These are phyloP conservation scores for Pistacia vera DNA, from an alignment of 345 rosid species.

Conservation along the genomic window DNA sequence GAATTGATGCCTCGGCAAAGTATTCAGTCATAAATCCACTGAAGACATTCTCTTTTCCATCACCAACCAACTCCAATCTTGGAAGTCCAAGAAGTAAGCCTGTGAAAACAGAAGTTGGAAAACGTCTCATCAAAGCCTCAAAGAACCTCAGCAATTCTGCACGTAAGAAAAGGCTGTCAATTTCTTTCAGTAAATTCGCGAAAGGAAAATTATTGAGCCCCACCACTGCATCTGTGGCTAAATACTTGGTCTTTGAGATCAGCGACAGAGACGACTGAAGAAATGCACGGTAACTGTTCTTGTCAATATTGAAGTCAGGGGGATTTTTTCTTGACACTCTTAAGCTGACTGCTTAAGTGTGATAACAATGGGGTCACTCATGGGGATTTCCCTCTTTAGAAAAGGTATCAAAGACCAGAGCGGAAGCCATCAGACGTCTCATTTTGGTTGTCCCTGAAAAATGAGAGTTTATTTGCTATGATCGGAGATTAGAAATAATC, in stretches of 20 bases:
- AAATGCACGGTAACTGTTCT: constrained; percentile 3
- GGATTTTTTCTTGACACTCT: too few relatives aligned
- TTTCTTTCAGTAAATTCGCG: constrained; percentile 31
- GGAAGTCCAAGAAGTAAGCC: constrained; percentile 18
- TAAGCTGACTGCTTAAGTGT: not conserved
- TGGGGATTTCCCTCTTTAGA: not conserved
- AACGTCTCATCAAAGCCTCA: constrained; percentile 43
- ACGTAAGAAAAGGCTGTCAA: constrained; percentile 24
- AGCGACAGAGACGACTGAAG: constrained; percentile 41
- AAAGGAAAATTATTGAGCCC: constrained; percentile 15
- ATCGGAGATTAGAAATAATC: not conserved
- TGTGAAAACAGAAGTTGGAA: constrained; percentile 35
- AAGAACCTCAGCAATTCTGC: constrained; percentile 28
- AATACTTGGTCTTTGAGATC: constrained; percentile 41
- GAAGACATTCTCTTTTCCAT: constrained; percentile 8
- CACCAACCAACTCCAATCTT: not conserved
- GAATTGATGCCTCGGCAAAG: constrained; percentile 3
- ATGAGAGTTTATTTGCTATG: not conserved
- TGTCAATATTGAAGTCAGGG: not conserved
- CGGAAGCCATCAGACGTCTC: not conserved
- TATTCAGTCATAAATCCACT: constrained; percentile 32
- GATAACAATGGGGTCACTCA: not conserved
- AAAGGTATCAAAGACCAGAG: not conserved
- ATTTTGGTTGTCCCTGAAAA: not conserved
- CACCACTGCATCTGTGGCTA: constrained; percentile 19